Conservation (phyloP, 371 early-diverging fungal species). For the Sporodiniella umbellata region DNA sequence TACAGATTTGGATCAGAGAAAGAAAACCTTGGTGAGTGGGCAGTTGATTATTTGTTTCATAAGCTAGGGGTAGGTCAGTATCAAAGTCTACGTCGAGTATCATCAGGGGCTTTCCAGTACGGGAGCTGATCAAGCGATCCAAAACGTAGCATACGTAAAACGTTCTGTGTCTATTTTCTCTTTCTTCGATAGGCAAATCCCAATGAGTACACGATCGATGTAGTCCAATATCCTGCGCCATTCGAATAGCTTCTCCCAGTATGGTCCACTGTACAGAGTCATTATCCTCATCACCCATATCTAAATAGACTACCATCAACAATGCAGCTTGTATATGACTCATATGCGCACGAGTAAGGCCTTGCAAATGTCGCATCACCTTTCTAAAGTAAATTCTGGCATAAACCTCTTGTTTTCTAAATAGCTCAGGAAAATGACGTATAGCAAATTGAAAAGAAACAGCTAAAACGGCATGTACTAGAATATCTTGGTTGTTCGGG, state of each 20-base stretch:
- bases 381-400: slow-evolving; percentile 36
- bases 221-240: slow-evolving; percentile 69
- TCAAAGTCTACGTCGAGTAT: slow-evolving; percentile 52
- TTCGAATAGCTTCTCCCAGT: slow-evolving; percentile 61
- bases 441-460: slow-evolving; percentile 43
- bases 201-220: slow-evolving; percentile 58
- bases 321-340: slow-evolving; percentile 43
- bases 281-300: slow-evolving; percentile 39
- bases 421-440: slow-evolving; percentile 23
- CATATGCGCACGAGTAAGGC: slow-evolving; percentile 28
- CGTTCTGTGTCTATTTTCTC: slow-evolving; percentile 58
- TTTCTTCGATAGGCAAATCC: slow-evolving; percentile 49
- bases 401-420: slow-evolving; percentile 24
- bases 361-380: slow-evolving; percentile 35
- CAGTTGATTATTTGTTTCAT: slow-evolving; percentile 19
- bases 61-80: slow-evolving; percentile 32
- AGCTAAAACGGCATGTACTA: slow-evolving; percentile 51
- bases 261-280: slow-evolving; percentile 54
- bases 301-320: slow-evolving; percentile 41
- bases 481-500: slow-evolving; percentile 30
- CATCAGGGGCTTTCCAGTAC: slow-evolving; percentile 48
- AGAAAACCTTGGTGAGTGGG: slow-evolving; percentile 37
- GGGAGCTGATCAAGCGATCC: slow-evolving; percentile 55
- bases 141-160: slow-evolving; percentile 62
- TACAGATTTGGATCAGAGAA: slow-evolving; percentile 34